These are phyloP conservation scores for Allium sativum DNA, from an alignment of 106 monocot species.

Conservation along the genomic window DNA sequence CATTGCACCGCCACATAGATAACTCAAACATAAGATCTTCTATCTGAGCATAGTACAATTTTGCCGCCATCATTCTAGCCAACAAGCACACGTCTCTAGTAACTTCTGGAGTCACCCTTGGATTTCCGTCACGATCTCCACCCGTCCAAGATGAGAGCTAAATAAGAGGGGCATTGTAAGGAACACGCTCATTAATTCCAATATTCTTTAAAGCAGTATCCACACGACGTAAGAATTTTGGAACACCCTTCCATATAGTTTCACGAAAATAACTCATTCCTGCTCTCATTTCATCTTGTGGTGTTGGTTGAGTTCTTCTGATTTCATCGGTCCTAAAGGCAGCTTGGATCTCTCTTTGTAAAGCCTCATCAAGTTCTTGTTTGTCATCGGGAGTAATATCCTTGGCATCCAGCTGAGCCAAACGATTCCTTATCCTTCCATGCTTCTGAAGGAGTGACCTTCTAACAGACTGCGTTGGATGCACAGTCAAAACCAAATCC, in stretches of 20 bases:
- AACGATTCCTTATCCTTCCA: constrained; percentile 86
- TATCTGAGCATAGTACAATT: constrained; percentile 88
- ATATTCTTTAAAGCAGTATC: constrained; percentile 95
- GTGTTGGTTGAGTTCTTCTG: constrained; percentile 86
- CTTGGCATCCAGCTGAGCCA: constrained; percentile 67
- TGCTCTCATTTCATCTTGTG: constrained; percentile 98
- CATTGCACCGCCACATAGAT: constrained; percentile 25
- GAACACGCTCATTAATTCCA: constrained; percentile 87
- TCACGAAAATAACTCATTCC: constrained; percentile 99
- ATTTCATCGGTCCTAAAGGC: constrained; percentile 99
- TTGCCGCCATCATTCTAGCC: constrained; percentile 98
- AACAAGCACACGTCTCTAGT: constrained; percentile 97
- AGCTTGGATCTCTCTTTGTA: constrained; percentile 99
- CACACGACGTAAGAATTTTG: constrained; percentile 89
- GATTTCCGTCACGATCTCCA: constrained; percentile 99
- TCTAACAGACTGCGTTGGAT: constrained; percentile 53
- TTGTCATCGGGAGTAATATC: constrained; percentile 96
- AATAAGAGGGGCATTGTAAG: constrained; percentile 97
- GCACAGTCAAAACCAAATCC: constrained; percentile 51
- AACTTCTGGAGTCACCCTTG: constrained; percentile 97
- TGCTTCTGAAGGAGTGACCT: constrained; percentile 61
- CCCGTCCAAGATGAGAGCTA: constrained; percentile 99
- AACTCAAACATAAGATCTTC: constrained; percentile 99
- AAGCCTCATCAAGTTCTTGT: constrained; percentile 92
- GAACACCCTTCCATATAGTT: constrained; percentile 99